These are phyloP conservation scores for Hypoxylon lienhwacheense DNA, from an alignment of 495 filamentous ascomycete species.

Conservation along the genomic window DNA sequence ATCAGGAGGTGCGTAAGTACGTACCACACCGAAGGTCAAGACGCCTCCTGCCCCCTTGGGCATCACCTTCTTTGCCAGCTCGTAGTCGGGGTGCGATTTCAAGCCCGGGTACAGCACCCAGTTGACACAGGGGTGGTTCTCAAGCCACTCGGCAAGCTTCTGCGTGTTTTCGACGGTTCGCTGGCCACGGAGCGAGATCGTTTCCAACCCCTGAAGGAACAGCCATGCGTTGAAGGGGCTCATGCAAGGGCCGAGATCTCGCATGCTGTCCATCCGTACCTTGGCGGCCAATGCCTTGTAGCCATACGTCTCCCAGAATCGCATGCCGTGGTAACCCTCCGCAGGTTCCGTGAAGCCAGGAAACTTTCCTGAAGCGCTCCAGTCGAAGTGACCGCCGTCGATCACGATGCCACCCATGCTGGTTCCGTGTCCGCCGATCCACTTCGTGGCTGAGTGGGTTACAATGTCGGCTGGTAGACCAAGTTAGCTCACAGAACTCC, in stretches of 20 bases:
- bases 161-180: conserved; percentile 45
- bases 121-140: conserved; percentile 40
- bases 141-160: conserved; percentile 45
- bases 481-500: conserved; percentile 24
- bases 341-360: conserved; percentile 46
- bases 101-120: conserved; percentile 49
- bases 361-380: conserved; percentile 46
- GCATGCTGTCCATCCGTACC: conserved; percentile 48
- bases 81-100: conserved; percentile 45
- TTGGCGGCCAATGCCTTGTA: conserved; percentile 44
- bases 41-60: conserved; percentile 45
- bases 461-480: conserved; percentile 45
- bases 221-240: conserved; percentile 48
- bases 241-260: conserved; percentile 46
- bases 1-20: conserved; percentile 49
- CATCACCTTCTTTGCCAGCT: conserved; percentile 40
- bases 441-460: conserved; percentile 47
- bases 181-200: conserved; percentile 41
- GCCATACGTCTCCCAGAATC: conserved; percentile 50
- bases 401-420: conserved; percentile 49
- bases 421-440: conserved; percentile 50
- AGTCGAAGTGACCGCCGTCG: conserved; percentile 49
- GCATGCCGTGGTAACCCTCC: conserved; percentile 48
- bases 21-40: conserved; percentile 46
- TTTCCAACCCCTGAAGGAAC: conserved; percentile 47